Evolutionary conservation across 139 green algal species (phyloP), one percentile per base, ranked within the genome.

Genomic region (Pseudopediastrum boryanum): DNA sequence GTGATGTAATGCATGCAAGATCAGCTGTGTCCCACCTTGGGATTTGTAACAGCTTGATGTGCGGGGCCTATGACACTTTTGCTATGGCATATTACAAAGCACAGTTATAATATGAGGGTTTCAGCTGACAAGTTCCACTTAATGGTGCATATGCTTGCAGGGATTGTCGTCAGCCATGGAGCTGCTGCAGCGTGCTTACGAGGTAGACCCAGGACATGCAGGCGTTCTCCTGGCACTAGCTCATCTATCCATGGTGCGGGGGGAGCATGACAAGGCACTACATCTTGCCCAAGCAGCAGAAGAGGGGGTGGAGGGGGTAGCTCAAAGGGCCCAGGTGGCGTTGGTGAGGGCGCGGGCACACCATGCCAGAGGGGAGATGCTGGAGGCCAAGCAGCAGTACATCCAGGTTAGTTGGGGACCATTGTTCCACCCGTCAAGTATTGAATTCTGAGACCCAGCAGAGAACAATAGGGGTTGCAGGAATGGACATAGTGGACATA

Each of bases 181-280:
- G 58, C 79, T 90, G 69, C 88, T 98, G 66, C 79, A 85, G 50
- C 78, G 85, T 12, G 94, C 94, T 3, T 98, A 92, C 71, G 56
- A 89, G 42, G 52, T 87, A 44, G 90, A 97, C 58, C 91, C 94
- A 0, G 56, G 62, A 4, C 84, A 91, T 64, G 72, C 91, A 3
- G 83, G 76, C 41, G 80, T 89, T 38, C 81, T 96, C 9, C 85
- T 80, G 25, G 76, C 92, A 31, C 70, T 96, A 62, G 85, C 89
- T 25, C 90, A 97, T 78, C 92, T 93, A 73, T 89, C 83, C 73
- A 84, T 98, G 71, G 65, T 92, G 50, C 85, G 85, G 35, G 87
- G 82, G 0, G 76, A 89, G 44, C 62, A 80, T 16, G 79, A 80
- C 59, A 70, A 89, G 82, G 90, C 79, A 4, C 68, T 78, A 52